Percentiles rank a stretch among this genome's conserved stretches.
phyloP scores from a whole-genome alignment of 208 protist genomes.

The Entamoeba moshkovskii region DNA sequence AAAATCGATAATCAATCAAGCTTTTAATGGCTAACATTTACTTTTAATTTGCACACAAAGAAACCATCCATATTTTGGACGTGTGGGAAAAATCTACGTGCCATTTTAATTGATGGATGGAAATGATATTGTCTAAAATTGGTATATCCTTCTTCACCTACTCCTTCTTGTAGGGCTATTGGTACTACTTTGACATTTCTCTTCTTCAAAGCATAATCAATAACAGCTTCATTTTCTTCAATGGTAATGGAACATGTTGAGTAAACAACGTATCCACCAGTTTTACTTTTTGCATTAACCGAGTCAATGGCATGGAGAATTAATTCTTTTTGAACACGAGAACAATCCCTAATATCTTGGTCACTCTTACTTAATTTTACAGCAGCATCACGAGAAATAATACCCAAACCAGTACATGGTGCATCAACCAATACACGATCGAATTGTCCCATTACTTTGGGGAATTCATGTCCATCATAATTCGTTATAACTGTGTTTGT shows the following conservation, averaged over 20 bases:
- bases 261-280: conserved; percentile 84
- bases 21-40: background rate
- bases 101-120: conserved; percentile 39
- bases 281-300: conserved; percentile 39
- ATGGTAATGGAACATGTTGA: conserved; percentile 87
- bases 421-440: conserved; percentile 84
- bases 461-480: conserved; percentile 25
- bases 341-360: conserved; percentile 63
- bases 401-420: conserved; percentile 90
- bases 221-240: conserved; percentile 91
- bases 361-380: conserved; percentile 73
- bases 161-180: conserved; percentile 72
- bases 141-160: conserved; percentile 68
- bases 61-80: conserved; percentile 98
- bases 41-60: conserved; percentile 61
- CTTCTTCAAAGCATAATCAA: conserved; percentile 81
- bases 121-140: conserved; percentile 62
- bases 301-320: conserved; percentile 86
- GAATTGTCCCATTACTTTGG: conserved; percentile 37
- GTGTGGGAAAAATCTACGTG: conserved; percentile 80
- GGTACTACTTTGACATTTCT: conserved; percentile 59
- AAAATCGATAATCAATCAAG: conserved; percentile 8
- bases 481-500: conserved; percentile 16
- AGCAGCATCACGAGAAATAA: conserved; percentile 85
- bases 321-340: conserved; percentile 80